Percentiles rank a stretch among this genome's conserved stretches.
phyloP scores from a whole-genome alignment of 108 stramenopile genomes.

The Skeletonema tropicum region DNA sequence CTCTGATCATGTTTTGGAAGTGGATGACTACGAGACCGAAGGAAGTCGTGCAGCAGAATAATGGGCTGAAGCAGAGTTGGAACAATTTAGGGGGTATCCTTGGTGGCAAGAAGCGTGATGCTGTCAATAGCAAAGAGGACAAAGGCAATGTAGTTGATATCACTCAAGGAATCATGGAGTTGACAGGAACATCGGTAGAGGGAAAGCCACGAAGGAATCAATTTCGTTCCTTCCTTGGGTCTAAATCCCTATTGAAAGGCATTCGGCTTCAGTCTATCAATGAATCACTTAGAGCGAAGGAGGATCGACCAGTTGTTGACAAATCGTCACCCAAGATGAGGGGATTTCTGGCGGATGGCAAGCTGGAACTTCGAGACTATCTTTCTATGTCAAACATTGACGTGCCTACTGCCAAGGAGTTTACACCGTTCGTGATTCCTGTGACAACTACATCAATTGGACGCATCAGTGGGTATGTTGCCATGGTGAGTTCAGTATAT shows the following conservation, averaged over 20 bases:
- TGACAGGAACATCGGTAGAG: conserved; percentile 50
- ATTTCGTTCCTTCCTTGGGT: conserved; percentile 24
- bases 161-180: conserved; percentile 66
- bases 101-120: background rate
- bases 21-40: conserved; percentile 49
- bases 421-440: conserved; percentile 68
- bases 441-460: conserved; percentile 76
- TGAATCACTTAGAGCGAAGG: background rate
- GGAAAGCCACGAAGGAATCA: conserved; percentile 45
- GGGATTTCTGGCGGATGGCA: conserved; percentile 35
- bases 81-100: background rate
- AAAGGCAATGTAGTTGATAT: conserved; percentile 43
- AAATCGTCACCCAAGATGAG: conserved; percentile 23
- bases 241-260: background rate
- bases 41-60: background rate
- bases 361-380: conserved; percentile 19
- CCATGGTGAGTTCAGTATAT: no score
- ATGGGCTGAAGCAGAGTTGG: background rate
- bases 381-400: conserved; percentile 21
- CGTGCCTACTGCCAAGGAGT: conserved; percentile 39
- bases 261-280: background rate
- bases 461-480: conserved; percentile 66
- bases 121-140: background rate
- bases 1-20: conserved; percentile 54
- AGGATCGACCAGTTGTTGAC: background rate